Evolutionary conservation across 2,329 filamentous ascomycete species (phyloP).

Genomic region (Hymenoscyphus albidus): DNA sequence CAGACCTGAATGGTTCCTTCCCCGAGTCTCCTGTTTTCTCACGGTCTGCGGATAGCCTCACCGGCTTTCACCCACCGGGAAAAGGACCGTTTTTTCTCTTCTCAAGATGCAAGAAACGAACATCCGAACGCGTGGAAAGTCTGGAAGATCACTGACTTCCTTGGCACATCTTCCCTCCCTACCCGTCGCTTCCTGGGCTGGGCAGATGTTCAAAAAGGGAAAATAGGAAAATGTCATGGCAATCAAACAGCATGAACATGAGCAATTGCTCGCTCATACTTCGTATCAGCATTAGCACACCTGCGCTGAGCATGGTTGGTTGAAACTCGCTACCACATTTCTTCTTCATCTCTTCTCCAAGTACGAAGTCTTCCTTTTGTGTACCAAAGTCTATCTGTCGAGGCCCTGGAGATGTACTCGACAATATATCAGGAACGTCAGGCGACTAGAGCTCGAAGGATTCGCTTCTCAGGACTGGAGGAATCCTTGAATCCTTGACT

Average conservation of each 20-base stretch:
- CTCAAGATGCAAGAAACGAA: neutral
- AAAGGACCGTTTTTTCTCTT: neutral
- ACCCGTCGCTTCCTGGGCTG: too few relatives aligned
- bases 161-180: neutral
- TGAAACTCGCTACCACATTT: neutral
- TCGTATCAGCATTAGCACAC: neutral
- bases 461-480: neutral
- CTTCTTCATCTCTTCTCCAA: neutral
- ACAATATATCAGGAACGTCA: neutral
- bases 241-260: constrained; percentile 3
- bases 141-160: neutral
- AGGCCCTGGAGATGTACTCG: neutral
- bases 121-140: neutral
- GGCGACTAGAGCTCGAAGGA: neutral
- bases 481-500: neutral
- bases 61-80: neutral
- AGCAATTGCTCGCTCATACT: neutral
- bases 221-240: neutral
- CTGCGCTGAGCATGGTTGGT: neutral
- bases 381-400: neutral
- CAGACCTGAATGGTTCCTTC: neutral
- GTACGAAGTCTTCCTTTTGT: neutral
- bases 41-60: neutral
- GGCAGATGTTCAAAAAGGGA: neutral
- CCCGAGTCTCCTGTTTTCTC: too few relatives aligned